A percentile compares a stretch with the other conserved stretches of the same genome.
phyloP scores from a whole-genome alignment of 306 rosid genomes.

The Crataegus laevigata region DNA sequence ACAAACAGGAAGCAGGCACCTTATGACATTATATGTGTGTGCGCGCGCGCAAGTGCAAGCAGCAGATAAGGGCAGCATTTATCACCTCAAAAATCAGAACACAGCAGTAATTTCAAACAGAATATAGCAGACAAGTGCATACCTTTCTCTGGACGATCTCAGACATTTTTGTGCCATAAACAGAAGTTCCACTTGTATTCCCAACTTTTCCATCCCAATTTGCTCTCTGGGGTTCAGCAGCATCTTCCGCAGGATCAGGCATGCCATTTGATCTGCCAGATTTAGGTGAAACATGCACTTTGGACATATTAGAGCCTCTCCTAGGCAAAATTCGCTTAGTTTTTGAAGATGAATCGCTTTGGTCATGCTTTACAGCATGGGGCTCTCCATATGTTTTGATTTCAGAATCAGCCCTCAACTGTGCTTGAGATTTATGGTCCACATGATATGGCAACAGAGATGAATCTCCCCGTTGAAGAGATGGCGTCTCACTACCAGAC shows the following conservation, averaged over 20 bases:
- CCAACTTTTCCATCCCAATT: slow-evolving; percentile 58
- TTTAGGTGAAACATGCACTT: slow-evolving; percentile 62
- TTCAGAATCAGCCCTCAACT: slow-evolving; percentile 42
- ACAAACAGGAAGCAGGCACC: background rate
- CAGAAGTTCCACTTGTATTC: slow-evolving; percentile 47
- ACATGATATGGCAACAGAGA: slow-evolving; percentile 48
- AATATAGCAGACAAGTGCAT: slow-evolving; percentile 7
- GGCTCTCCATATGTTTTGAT: slow-evolving; percentile 51
- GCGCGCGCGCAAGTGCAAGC: background rate
- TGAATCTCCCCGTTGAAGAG: slow-evolving; percentile 63
- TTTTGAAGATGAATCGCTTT: slow-evolving; percentile 54
- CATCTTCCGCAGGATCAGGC: slow-evolving; percentile 54
- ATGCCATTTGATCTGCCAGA: slow-evolving; percentile 56
- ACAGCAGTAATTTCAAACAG: background rate
- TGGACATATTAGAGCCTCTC: slow-evolving; percentile 51
- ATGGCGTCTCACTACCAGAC: slow-evolving; percentile 49
- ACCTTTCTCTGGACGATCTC: slow-evolving; percentile 87
- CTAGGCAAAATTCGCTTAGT: slow-evolving; percentile 55
- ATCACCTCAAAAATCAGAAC: slow-evolving; percentile 4
- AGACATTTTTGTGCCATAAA: slow-evolving; percentile 51
- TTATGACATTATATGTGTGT: background rate
- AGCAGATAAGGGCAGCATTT: slow-evolving; percentile 11
- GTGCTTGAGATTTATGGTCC: slow-evolving; percentile 48
- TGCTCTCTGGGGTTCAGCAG: slow-evolving; percentile 52
- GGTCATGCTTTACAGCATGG: slow-evolving; percentile 52